phyloP scores from a whole-genome alignment of 2,329 filamentous ascomycete genomes.

The Colletotrichum eleusines region DNA sequence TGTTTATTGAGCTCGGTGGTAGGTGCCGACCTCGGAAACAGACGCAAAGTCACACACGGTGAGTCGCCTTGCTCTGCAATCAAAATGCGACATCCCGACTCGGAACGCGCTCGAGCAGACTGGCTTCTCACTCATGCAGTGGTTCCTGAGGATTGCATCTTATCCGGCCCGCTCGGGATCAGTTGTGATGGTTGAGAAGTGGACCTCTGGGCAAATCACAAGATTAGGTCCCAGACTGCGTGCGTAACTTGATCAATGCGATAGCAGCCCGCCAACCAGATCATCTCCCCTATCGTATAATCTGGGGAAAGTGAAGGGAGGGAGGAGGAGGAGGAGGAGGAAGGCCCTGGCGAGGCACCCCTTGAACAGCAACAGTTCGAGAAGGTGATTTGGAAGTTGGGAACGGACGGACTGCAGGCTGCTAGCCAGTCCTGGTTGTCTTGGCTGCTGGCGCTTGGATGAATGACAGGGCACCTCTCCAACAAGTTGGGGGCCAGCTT shows the following conservation, averaged over 20 bases:
- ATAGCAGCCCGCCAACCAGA: constrained; percentile 31
- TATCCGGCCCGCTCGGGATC: background rate
- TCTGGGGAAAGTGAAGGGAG: constrained; percentile 22
- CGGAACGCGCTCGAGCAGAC: constrained; percentile 36
- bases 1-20: background rate
- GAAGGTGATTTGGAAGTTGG: constrained; percentile 19
- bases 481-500: constrained; percentile 7
- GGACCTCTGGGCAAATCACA: constrained; percentile 36
- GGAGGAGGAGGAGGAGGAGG: background rate
- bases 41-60: background rate
- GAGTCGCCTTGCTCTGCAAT: constrained; percentile 7
- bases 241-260: constrained; percentile 38
- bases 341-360: constrained; percentile 29
- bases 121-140: constrained; percentile 13
- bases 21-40: background rate
- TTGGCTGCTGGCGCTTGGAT: constrained; percentile 15
- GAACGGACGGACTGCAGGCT: background rate
- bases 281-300: constrained; percentile 31
- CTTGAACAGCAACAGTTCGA: constrained; percentile 23
- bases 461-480: background rate
- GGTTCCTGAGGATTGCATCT: constrained; percentile 24
- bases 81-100: constrained; percentile 14
- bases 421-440: constrained; percentile 6
- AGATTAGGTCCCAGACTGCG: constrained; percentile 18
- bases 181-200: constrained; percentile 20